phyloP scores from a whole-genome alignment of 1,284 basidiomycete genomes.

The Cryptococcus floricola region DNA sequence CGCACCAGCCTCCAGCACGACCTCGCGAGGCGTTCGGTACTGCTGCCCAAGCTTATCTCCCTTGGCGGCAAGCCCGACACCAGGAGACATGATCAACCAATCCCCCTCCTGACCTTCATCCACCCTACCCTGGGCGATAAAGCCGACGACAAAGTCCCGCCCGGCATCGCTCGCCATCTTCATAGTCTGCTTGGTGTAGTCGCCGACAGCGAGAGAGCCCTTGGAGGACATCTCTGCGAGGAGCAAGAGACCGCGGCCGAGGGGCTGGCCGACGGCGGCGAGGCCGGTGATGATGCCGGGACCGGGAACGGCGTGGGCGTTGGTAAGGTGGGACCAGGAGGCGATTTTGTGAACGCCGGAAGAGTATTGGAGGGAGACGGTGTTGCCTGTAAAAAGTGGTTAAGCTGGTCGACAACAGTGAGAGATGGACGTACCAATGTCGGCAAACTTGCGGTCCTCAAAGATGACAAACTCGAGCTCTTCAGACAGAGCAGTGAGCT shows the following conservation, averaged over 20 bases:
- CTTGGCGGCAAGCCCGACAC: slow-evolving; percentile 77
- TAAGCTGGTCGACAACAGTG: background rate
- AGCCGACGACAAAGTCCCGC: slow-evolving; percentile 86
- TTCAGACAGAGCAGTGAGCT: slow-evolving; percentile 65
- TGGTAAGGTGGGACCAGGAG: slow-evolving; percentile 94
- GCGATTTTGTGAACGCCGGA: slow-evolving; percentile 91
- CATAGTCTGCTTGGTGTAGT: slow-evolving; percentile 81
- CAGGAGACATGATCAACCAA: slow-evolving; percentile 88
- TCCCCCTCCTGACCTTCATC: slow-evolving; percentile 77
- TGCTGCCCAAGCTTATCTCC: slow-evolving; percentile 94
- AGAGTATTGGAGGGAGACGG: slow-evolving; percentile 91
- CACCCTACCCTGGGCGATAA: slow-evolving; percentile 85
- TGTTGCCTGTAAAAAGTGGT: slow-evolving; percentile 66
- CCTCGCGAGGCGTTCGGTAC: slow-evolving; percentile 86
- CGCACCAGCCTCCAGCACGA: slow-evolving; percentile 78
- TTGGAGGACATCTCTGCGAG: slow-evolving; percentile 96
- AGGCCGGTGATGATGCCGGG: slow-evolving; percentile 89
- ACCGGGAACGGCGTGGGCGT: slow-evolving; percentile 92
- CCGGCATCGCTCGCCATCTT: slow-evolving; percentile 71
- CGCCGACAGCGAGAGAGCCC: slow-evolving; percentile 76
- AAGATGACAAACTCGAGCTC: slow-evolving; percentile 96
- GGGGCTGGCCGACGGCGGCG: slow-evolving; percentile 74
- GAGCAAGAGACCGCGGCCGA: slow-evolving; percentile 80
- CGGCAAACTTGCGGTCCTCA: slow-evolving; percentile 98
- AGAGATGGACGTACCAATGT: slow-evolving; percentile 68